Evolutionary conservation across 352 stramenopile genomes (phyloP), one percentile per base, ranked within the genome.

Genomic region (Phytopythium chamaehyphon): DNA sequence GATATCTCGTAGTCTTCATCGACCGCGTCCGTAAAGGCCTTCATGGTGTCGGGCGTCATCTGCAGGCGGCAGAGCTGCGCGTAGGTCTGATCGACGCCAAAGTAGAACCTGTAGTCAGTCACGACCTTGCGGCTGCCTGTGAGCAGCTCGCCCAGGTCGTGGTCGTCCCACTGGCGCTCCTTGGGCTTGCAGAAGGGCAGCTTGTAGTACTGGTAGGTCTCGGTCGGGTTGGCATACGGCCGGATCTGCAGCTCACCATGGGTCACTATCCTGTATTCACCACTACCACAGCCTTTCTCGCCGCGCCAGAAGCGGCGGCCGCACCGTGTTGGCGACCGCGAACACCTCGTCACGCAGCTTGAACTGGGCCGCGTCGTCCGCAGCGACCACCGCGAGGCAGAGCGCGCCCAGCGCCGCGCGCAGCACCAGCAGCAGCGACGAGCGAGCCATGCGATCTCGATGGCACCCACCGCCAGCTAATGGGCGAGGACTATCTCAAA

Each of bases 121-220:
- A 89, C 66, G 26, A 88, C 85, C 68, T 98, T 98, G 61, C 96
- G 83, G 72, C 98, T 97, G 33, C 96, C 97, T 1, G 87, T 96
- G 49, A 99, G 93, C 50, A 97, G 81, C 77, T 99, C 96, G 24
- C 96, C 96, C 18, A 98, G 70, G 36, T 91, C 76, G 57, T 97
- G 87, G 23, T 94, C 88, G 59, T 98, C 89, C 61, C 78, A 88
- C 55, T 95, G 75, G 23, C 71, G 68, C 59, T 91, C 78, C 47
- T 85, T 86, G 9, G 77, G 75, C 52, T 92, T 85, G 66, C 96
- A 99, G 78, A 96, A 99, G 23, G 96, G 96, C 39, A 99, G 75
- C 44, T 92, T 98, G 74, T 99, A 99, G 75, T 99, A 99, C 65
- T 97, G 87, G 69, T 99, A 99, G 47, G 96, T 99, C 69, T 99